Conservation (phyloP, 73 alveolate species). For the Stentor roeselii region DNA sequence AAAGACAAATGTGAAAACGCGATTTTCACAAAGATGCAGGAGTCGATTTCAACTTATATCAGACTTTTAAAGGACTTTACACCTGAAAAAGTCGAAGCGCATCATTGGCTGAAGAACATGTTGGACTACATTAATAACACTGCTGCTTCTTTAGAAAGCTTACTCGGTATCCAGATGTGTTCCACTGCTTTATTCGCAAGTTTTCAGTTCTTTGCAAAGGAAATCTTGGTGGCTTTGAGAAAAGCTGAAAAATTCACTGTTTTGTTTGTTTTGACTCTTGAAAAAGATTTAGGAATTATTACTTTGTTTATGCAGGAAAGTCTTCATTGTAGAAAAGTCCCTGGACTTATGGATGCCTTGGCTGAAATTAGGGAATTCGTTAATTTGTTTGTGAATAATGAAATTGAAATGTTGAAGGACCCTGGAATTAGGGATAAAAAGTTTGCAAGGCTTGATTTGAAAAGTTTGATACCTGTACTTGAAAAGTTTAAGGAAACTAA, state of each 20-base stretch:
- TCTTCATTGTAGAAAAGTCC: background rate
- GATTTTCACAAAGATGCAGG: background rate
- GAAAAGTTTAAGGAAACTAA: constrained; percentile 20
- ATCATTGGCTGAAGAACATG: background rate
- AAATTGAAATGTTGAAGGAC: constrained; percentile 2
- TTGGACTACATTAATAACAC: background rate
- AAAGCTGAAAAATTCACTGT: background rate
- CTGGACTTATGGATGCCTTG: background rate
- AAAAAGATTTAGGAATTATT: background rate
- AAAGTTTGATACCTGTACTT: background rate
- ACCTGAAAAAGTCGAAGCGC: background rate
- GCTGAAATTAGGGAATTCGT: background rate
- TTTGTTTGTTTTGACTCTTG: background rate
- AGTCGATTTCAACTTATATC: background rate
- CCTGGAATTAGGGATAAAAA: background rate
- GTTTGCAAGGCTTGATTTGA: background rate
- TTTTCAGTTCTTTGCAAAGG: constrained; percentile 1
- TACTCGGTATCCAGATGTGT: background rate
- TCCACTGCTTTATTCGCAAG: constrained; percentile 23
- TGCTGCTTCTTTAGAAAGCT: constrained; percentile 12
- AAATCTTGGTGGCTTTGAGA: background rate
- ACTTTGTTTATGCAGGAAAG: background rate
- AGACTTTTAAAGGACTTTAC: background rate
- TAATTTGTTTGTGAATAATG: constrained; percentile 9
- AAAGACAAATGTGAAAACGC: constrained; percentile 24